A percentile compares a stretch with the other conserved stretches of the same genome.
These are phyloP conservation scores for Chaetomidium leptoderma DNA, from an alignment of 495 filamentous ascomycete species.

Conservation along the genomic window DNA sequence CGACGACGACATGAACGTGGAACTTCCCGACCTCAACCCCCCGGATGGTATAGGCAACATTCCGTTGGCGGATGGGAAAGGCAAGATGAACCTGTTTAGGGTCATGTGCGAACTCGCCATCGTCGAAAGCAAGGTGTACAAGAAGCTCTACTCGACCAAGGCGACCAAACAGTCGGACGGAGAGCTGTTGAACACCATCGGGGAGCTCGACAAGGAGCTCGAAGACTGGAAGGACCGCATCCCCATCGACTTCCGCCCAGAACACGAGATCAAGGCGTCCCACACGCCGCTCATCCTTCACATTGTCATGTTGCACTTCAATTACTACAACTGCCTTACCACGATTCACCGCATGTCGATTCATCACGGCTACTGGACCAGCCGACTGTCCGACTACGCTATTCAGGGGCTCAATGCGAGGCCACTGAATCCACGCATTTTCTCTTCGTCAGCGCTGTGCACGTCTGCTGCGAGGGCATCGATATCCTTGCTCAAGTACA, in stretches of 20 bases:
- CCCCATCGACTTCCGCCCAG: slow-evolving; percentile 87
- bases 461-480: slow-evolving; percentile 89
- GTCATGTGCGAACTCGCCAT: slow-evolving; percentile 85
- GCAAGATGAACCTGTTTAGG: slow-evolving; percentile 89
- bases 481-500: slow-evolving; percentile 90
- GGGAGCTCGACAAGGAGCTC: slow-evolving; percentile 86
- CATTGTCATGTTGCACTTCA: slow-evolving; percentile 87
- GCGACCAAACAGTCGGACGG: slow-evolving; percentile 89
- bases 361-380: slow-evolving; percentile 98
- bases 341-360: slow-evolving; percentile 98
- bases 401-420: slow-evolving; percentile 87
- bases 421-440: slow-evolving; percentile 89
- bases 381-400: slow-evolving; percentile 87
- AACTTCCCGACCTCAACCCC: slow-evolving; percentile 87
- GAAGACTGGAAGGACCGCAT: slow-evolving; percentile 97
- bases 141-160: slow-evolving; percentile 86
- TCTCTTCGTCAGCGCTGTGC: slow-evolving; percentile 87
- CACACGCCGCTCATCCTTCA: slow-evolving; percentile 89
- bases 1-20: slow-evolving; percentile 97
- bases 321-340: slow-evolving; percentile 96
- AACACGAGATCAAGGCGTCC: slow-evolving; percentile 86
- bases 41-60: slow-evolving; percentile 91
- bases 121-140: slow-evolving; percentile 93
- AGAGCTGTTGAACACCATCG: slow-evolving; percentile 91
- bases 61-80: slow-evolving; percentile 80